Conservation (phyloP, 768 basidiomycete species). For the Termitomyces sp. region DNA sequence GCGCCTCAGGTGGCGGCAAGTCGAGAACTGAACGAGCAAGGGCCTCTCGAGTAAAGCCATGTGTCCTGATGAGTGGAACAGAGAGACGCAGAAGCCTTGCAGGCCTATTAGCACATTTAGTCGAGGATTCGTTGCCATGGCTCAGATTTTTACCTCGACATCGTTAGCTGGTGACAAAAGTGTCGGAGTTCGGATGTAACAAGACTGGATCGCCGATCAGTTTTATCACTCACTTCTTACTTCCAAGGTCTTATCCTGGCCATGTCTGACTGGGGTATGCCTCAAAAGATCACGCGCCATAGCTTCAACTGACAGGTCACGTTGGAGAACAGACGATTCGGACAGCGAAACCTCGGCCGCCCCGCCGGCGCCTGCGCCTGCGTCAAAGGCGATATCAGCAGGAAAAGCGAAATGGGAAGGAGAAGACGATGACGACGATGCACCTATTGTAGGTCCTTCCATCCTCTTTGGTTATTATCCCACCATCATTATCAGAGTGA, state of each 20-base stretch:
- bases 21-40: conserved; percentile 60
- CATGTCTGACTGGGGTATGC: conserved; percentile 40
- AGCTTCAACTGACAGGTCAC: neutral
- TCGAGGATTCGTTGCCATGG: neutral
- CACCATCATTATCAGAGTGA: conserved; percentile 59
- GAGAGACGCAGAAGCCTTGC: conserved; percentile 52
- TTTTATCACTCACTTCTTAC: conserved; percentile 8
- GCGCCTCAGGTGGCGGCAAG: conserved; percentile 41
- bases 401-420: conserved; percentile 76
- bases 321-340: conserved; percentile 24
- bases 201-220: conserved; percentile 22
- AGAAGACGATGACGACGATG: conserved; percentile 85
- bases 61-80: conserved; percentile 53
- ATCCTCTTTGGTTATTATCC: conserved; percentile 4
- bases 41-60: conserved; percentile 74
- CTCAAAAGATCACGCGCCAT: neutral
- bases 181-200: conserved; percentile 13
- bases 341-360: conserved; percentile 30
- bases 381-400: conserved; percentile 22
- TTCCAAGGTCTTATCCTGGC: conserved; percentile 12
- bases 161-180: conserved; percentile 7
- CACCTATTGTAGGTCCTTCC: conserved; percentile 58
- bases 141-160: conserved; percentile 14
- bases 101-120: conserved; percentile 14
- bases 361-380: conserved; percentile 17